Percentiles rank a stretch among this genome's conserved stretches.
Evolutionary conservation across 495 filamentous ascomycete species (phyloP).

Genomic region (Penicillium subrubescens): DNA sequence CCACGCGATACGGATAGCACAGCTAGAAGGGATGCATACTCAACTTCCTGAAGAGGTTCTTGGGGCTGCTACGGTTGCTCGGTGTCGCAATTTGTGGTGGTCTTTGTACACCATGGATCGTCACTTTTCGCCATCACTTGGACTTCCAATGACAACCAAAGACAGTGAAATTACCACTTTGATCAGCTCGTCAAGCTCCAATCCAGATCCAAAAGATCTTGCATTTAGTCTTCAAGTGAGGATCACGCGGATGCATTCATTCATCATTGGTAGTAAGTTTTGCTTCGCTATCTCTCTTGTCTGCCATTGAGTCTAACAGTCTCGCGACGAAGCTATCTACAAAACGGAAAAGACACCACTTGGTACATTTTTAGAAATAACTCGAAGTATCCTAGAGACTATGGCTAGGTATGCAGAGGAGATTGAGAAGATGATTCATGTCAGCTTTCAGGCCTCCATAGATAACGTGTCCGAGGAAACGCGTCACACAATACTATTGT

Average conservation of each 20-base stretch:
- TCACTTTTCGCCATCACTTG: constrained; percentile 39
- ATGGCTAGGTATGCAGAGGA: constrained; percentile 36
- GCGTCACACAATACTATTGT: constrained; percentile 36
- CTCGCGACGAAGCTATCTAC: constrained; percentile 31
- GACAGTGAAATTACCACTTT: constrained; percentile 41
- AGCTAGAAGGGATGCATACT: constrained; percentile 40
- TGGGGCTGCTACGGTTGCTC: constrained; percentile 26
- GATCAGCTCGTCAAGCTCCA: constrained; percentile 22
- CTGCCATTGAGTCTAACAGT: neutral
- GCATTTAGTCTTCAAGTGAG: constrained; percentile 37
- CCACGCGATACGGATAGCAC: constrained; percentile 42
- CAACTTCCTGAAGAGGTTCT: constrained; percentile 37
- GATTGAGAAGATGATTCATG: constrained; percentile 33
- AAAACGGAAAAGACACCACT: constrained; percentile 35
- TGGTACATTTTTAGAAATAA: constrained; percentile 37
- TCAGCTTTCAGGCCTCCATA: constrained; percentile 26
- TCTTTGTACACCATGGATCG: constrained; percentile 42
- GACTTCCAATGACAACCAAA: constrained; percentile 33
- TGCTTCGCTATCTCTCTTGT: neutral
- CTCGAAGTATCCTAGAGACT: constrained; percentile 35
- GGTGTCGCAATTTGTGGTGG: constrained; percentile 43
- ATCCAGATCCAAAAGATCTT: constrained; percentile 18
- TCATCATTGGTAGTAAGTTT: constrained; percentile 28
- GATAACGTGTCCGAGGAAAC: constrained; percentile 38
- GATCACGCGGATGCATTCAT: constrained; percentile 31